Evolutionary conservation across 176 grass and related monocot genomes (phyloP), one percentile per base, ranked within the genome.

Genomic region (Cenchrus americanus): DNA sequence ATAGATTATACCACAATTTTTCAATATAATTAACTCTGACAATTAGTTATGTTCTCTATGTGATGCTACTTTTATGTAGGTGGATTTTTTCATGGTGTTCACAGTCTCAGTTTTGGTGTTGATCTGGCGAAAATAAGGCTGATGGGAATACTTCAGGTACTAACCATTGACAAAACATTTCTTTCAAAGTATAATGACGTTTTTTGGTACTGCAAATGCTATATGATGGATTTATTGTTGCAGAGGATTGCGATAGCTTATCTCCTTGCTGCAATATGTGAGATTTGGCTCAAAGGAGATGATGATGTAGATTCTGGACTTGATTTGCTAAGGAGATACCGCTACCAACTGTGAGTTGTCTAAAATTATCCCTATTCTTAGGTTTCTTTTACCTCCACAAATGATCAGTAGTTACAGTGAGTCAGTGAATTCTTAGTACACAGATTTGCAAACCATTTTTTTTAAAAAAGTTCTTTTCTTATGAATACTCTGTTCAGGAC

Each of bases 171-270:
- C 10, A 54, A 11, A 55, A 24, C 8, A 44, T 44, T 61, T 43
- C 3, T 14, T 43, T 69, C 13, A 67, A 11, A 68, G 58, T 13
- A n/a, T 53, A 18, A 19, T 7, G 4, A 14, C 0, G 1, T 53
- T 1, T 83, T 46, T 46, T 26, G 37, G 46, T 77, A 41, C 2
- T 42, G 42, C 10, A 18, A 67, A 27, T 1, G 30, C 44, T 27
- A 62, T 61, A 53, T 74, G 66, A 54, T 83, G 54, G 43, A 12
- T 62, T 26, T 32, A 46, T 92, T 65, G 48, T 80, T 90, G 81
- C 86, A 97, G 95, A 94, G 95, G 90, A 97, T 97, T 53, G 95
- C 95, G 67, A 84, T 94, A 86, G 88, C 88, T 62, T 94, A 97
- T 79, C 80, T 97, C 19, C 73, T 91, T 24, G 85, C 90, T 47